Evolutionary conservation across 805 yeast genomes (phyloP), one percentile per base, ranked within the genome.

Genomic region (Hanseniaspora meyeri): DNA sequence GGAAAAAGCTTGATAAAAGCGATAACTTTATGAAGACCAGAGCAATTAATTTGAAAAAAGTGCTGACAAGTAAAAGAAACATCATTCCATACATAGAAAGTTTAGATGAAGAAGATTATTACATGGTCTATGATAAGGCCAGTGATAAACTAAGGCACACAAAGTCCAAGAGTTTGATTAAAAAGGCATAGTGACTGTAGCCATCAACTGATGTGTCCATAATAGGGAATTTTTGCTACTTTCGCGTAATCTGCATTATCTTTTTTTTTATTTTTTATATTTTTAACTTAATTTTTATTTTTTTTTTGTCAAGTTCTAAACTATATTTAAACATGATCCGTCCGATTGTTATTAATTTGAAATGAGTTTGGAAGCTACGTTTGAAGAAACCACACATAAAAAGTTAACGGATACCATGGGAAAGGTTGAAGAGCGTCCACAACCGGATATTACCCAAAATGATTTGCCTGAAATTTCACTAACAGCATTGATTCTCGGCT

Each of bases 401-500:
- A 24, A 3, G 3, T 24, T 24, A 9, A 10, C n/a, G 3, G 14
- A 36, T 12, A 36, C n/a, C n/a, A 42, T 42, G 45, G 16, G 24
- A 12, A 20, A 42, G 31, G 19, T 19, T 45, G 36, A 45, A 31
- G 20, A 45, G 19, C 19, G 38, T 19, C 3, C 16, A n/a, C 24
- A 45, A 3, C 72, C 76, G 4, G 66, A 71, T 58, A 68, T 75
- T 10, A 58, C 60, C 8, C 63, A 65, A 27, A 78, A 78, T 58
- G 73, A 77, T 14, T 65, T 76, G 8, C 69, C 75, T 43, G 69
- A 70, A 49, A 68, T 79, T 3, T 67, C 79, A 0, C 56, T 67
- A 1, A 79, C 80, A 1, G 69, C 83, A 0, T 70, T 71, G 17
- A 32, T 65, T 0, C 62, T 80, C 1, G 85, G 84, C 0, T 57